Percentiles rank a stretch among this genome's conserved stretches.
phyloP scores from a whole-genome alignment of 2,329 filamentous ascomycete genomes.

The Colletotrichum sp. region DNA sequence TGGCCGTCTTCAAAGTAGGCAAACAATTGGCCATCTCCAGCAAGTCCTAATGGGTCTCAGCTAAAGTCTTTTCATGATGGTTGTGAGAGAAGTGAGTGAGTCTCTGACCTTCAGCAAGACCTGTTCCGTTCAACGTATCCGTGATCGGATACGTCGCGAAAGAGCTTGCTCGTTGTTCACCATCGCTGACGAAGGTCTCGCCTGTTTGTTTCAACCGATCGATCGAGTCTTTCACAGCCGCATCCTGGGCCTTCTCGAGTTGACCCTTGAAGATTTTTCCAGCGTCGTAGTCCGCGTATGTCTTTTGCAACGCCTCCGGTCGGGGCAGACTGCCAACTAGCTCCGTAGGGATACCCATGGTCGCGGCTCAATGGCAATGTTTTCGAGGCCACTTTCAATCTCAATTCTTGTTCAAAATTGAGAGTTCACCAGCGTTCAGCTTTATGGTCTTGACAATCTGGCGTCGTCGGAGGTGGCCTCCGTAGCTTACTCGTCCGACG shows the following conservation, averaged over 20 bases:
- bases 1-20: neutral
- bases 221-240: neutral
- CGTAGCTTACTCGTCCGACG: neutral
- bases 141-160: neutral
- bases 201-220: neutral
- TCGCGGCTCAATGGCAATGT: rapidly evolving
- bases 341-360: neutral
- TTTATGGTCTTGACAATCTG: neutral
- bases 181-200: neutral
- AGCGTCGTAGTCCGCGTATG: neutral
- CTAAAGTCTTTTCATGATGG: too few species aligned
- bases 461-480: neutral
- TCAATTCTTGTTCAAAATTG: too few species aligned
- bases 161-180: neutral
- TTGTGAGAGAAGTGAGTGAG: too few species aligned
- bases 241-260: neutral
- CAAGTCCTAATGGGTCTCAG: neutral
- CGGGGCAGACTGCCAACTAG: neutral
- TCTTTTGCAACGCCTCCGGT: neutral
- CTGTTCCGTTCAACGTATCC: neutral
- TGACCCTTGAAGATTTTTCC: neutral
- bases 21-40: neutral
- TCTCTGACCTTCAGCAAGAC: neutral
- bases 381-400: neutral
- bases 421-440: neutral